Evolutionary conservation across 83 land plant species (phyloP).

Genomic region (Picea mariana): DNA sequence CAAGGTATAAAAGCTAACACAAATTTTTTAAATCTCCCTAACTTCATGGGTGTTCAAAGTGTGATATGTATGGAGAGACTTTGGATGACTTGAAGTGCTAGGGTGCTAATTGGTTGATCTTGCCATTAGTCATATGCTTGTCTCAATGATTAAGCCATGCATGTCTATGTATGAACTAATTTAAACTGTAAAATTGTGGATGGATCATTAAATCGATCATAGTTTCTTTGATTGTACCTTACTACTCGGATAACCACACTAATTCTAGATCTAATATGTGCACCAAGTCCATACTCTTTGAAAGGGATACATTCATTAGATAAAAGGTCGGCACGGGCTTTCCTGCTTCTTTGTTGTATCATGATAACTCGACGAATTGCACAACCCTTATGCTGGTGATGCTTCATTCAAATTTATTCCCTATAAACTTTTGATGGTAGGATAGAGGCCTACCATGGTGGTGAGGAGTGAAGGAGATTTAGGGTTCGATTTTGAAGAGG

Average conservation of each 20-base stretch:
- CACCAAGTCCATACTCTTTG: slow-evolving; percentile 16
- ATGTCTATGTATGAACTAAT: too few species aligned
- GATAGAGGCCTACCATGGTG: slow-evolving; percentile 40
- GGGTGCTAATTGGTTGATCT: too few species aligned
- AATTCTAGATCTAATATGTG: slow-evolving; percentile 40
- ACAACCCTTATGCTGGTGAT: slow-evolving; percentile 25
- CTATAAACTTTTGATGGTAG: slow-evolving; percentile 39
- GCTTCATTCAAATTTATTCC: slow-evolving; percentile 39
- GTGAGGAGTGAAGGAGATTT: slow-evolving; percentile 35
- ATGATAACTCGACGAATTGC: slow-evolving; percentile 36
- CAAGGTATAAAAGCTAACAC: too few species aligned
- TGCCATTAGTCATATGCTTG: too few species aligned
- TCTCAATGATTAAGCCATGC: too few species aligned
- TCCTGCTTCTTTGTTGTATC: slow-evolving; percentile 23
- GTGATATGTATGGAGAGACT: too few species aligned
- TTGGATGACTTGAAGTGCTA: too few species aligned
- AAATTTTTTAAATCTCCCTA: too few species aligned
- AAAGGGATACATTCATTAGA: slow-evolving; percentile 35
- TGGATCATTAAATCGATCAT: too few species aligned
- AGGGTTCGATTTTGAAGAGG: slow-evolving; percentile 43
- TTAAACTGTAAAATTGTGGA: too few species aligned
- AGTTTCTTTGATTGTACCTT: slow-evolving; percentile 11
- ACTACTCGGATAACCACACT: slow-evolving; percentile 42
- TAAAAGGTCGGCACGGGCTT: slow-evolving; percentile 30
- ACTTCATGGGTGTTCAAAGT: too few species aligned